These are phyloP conservation scores for Aureobasidium sp. DNA, from an alignment of 2,329 filamentous ascomycete genomes.

Conservation along the genomic window DNA sequence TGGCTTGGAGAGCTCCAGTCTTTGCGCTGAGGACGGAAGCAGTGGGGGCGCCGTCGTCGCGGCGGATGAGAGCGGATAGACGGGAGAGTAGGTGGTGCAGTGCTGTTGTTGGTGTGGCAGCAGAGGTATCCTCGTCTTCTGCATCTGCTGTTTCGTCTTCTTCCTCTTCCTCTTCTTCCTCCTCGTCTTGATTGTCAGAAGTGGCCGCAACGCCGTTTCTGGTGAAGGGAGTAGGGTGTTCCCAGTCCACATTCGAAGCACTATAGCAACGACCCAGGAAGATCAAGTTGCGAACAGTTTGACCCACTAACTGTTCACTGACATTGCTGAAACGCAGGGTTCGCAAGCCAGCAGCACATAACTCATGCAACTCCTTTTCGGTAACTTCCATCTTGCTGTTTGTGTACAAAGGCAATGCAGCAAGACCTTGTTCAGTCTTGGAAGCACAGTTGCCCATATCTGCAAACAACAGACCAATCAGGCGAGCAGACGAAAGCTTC, in stretches of 20 bases:
- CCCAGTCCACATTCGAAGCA: constrained; percentile 46
- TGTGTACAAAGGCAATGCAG: constrained; percentile 54
- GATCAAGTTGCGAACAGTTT: constrained; percentile 71
- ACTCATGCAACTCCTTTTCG: constrained; percentile 52
- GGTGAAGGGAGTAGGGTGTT: constrained; percentile 33
- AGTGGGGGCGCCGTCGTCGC: constrained; percentile 52
- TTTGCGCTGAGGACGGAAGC: constrained; percentile 63
- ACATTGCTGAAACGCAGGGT: constrained; percentile 48
- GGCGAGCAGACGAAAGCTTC: constrained; percentile 65
- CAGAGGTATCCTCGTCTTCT: constrained; percentile 30
- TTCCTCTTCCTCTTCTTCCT: constrained; percentile 34
- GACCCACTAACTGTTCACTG: constrained; percentile 64
- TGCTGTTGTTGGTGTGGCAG: constrained; percentile 33
- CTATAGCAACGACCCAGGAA: constrained; percentile 65
- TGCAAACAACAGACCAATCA: constrained; percentile 69
- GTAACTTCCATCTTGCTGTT: constrained; percentile 63
- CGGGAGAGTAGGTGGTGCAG: constrained; percentile 72
- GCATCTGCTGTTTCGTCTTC: constrained; percentile 37
- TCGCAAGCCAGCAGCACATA: constrained; percentile 48
- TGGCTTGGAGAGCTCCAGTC: constrained; percentile 63
- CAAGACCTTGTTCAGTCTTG: constrained; percentile 38
- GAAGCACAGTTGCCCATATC: constrained; percentile 64
- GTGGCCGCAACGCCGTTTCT: constrained; percentile 35
- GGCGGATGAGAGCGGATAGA: constrained; percentile 68
- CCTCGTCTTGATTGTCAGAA: constrained; percentile 28